phyloP scores from a whole-genome alignment of 768 basidiomycete species.

The Lactarius akahatsu region DNA sequence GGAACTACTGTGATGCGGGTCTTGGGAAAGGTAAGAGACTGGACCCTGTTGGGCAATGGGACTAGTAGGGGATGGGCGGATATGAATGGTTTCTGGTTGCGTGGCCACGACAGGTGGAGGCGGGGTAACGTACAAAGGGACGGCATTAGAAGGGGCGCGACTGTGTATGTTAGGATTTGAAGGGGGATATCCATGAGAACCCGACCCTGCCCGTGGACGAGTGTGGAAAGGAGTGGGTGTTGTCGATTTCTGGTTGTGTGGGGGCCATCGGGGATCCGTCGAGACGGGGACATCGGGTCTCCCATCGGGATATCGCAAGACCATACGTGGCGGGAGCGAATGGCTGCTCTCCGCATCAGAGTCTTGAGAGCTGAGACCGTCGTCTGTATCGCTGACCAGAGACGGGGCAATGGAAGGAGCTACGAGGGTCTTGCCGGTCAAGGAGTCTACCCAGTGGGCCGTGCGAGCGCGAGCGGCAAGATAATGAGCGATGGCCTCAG shows the following conservation, averaged over 20 bases:
- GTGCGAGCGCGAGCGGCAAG: constrained; percentile 62
- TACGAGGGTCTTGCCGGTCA: constrained; percentile 39
- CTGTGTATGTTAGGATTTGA: constrained; percentile 27
- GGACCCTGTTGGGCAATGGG: not conserved
- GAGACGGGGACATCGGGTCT: constrained; percentile 27
- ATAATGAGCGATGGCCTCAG: constrained; percentile 58
- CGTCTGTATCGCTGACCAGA: constrained; percentile 35
- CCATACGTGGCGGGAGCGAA: constrained; percentile 67
- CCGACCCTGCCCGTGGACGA: constrained; percentile 15
- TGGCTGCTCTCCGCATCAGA: constrained; percentile 45
- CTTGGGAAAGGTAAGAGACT: constrained; percentile 9
- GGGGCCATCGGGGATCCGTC: not conserved
- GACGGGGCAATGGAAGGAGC: constrained; percentile 44
- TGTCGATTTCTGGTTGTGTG: constrained; percentile 5
- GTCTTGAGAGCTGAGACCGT: constrained; percentile 37
- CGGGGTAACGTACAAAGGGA: constrained; percentile 23
- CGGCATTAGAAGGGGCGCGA: constrained; percentile 20
- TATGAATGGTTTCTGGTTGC: constrained; percentile 29
- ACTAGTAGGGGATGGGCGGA: constrained; percentile 26
- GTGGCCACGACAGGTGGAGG: constrained; percentile 11
- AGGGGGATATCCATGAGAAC: constrained; percentile 25
- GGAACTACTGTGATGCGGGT: constrained; percentile 12
- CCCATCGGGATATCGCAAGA: constrained; percentile 68
- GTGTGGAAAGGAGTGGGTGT: constrained; percentile 3
- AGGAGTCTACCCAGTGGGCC: constrained; percentile 57